Evolutionary conservation across 148 eudicot genomes (phyloP).

Genomic region (Rhododendron ferrugineum): DNA sequence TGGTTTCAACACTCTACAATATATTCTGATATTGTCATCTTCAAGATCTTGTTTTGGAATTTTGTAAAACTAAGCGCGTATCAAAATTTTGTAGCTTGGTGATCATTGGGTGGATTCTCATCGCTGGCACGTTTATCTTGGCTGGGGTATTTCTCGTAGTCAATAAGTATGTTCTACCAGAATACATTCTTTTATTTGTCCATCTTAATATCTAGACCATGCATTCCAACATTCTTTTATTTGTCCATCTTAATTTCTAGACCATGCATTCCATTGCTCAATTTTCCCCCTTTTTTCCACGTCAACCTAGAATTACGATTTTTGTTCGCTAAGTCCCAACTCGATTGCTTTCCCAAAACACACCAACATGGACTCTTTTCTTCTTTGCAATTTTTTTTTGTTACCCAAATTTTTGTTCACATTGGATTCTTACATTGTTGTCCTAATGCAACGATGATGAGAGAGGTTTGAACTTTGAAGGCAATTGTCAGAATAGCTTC

Average conservation of each 20-base stretch:
- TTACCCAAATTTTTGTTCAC: background rate
- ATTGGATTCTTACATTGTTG: background rate
- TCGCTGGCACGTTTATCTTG: constrained; percentile 65
- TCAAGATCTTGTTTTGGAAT: background rate
- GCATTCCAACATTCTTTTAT: background rate
- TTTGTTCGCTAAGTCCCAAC: background rate
- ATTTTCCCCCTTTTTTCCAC: background rate
- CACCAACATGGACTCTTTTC: background rate
- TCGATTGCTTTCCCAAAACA: background rate
- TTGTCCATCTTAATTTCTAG: background rate
- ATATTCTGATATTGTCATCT: background rate
- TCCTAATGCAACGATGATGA: background rate
- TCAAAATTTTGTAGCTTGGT: constrained; percentile 49
- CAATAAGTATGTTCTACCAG: constrained; percentile 62
- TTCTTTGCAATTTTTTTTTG: background rate
- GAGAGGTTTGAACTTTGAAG: background rate
- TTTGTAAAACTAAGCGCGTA: background rate
- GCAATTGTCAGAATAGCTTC: background rate
- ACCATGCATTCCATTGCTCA: background rate
- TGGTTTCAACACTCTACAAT: background rate
- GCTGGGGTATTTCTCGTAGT: constrained; percentile 76
- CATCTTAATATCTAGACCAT: background rate
- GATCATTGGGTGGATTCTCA: constrained; percentile 72
- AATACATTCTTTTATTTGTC: background rate
- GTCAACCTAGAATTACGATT: background rate